These are phyloP conservation scores for Oleoguttula mirabilis DNA, from an alignment of 495 filamentous ascomycete species.

Conservation along the genomic window DNA sequence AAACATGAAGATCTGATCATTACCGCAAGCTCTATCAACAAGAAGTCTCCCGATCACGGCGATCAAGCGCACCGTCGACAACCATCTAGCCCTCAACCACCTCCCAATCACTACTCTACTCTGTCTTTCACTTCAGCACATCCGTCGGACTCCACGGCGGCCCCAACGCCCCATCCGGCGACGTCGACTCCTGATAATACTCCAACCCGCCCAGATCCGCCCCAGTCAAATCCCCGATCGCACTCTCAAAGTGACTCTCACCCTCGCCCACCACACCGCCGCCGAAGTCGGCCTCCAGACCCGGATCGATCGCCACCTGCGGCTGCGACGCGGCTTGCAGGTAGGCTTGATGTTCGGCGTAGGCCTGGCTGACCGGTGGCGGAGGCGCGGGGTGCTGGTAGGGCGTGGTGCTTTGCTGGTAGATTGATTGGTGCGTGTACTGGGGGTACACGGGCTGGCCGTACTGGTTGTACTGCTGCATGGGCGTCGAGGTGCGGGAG, in stretches of 20 bases:
- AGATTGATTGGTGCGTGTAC: conserved; percentile 3
- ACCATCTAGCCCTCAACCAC: too few relatives aligned
- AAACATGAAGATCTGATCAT: too few relatives aligned
- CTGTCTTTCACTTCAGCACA: too few relatives aligned
- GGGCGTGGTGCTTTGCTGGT: not conserved
- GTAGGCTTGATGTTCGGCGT: conserved; percentile 14
- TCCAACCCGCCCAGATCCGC: not conserved
- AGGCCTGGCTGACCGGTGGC: conserved; percentile 1
- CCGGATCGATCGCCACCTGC: conserved; percentile 17
- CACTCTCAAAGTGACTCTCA: conserved; percentile 12
- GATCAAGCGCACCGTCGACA: too few relatives aligned
- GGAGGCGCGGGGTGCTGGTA: conserved; percentile 2
- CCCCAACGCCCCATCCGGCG: conserved; percentile 1
- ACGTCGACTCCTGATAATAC: conserved; percentile 6
- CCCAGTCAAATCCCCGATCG: conserved; percentile 13
- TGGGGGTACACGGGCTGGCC: conserved; percentile 16
- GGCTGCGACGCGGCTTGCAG: conserved; percentile 16
- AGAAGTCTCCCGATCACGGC: too few relatives aligned
- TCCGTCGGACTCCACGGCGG: conserved; percentile 10
- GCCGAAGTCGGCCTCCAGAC: conserved; percentile 9
- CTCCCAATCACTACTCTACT: too few relatives aligned
- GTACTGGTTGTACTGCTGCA: conserved; percentile 13
- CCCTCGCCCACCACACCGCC: not conserved
- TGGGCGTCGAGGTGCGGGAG: conserved; percentile 11
- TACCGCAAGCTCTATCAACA: too few relatives aligned